A percentile compares a stretch with the other conserved stretches of the same genome.
Conservation (phyloP, 441 rosid species). For the Lepidium campestre region DNA sequence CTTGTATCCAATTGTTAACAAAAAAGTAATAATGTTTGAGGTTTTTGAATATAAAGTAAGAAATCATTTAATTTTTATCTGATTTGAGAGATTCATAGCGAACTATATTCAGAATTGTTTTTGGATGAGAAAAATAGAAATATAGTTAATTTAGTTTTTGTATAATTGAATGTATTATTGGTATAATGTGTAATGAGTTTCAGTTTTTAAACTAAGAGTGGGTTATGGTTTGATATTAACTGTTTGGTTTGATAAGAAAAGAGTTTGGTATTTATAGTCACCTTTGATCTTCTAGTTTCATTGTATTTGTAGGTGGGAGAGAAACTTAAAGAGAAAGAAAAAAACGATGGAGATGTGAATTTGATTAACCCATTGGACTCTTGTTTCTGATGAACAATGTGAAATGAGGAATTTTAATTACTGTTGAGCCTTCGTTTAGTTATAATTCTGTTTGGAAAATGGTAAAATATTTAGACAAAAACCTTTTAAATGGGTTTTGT, state of each 20-base stretch:
- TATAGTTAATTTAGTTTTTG: not conserved
- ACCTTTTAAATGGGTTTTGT: too few species aligned
- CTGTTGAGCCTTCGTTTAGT: too few species aligned
- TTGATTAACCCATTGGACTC: not conserved
- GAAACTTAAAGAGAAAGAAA: not conserved
- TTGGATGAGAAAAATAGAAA: not conserved
- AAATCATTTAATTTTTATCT: too few species aligned
- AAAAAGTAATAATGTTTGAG: too few species aligned
- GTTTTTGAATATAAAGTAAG: too few species aligned
- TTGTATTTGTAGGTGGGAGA: slow-evolving; percentile 10
- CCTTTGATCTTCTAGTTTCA: not conserved
- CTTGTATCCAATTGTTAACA: too few species aligned
- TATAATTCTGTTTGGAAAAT: too few species aligned
- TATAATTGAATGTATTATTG: not conserved
- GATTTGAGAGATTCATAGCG: not conserved
- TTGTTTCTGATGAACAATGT: too few species aligned
- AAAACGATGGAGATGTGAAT: slow-evolving; percentile 4
- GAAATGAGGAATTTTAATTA: too few species aligned
- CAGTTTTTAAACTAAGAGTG: not conserved
- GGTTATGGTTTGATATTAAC: too few species aligned
- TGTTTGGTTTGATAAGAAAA: not conserved
- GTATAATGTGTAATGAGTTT: not conserved
- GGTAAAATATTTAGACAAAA: too few species aligned
- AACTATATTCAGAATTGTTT: slow-evolving; percentile 23
- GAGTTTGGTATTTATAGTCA: not conserved